Percentiles rank a stretch among this genome's conserved stretches.
Evolutionary conservation across 1,284 basidiomycete genomes (phyloP).

Genomic region (Pseudozyma sp.): DNA sequence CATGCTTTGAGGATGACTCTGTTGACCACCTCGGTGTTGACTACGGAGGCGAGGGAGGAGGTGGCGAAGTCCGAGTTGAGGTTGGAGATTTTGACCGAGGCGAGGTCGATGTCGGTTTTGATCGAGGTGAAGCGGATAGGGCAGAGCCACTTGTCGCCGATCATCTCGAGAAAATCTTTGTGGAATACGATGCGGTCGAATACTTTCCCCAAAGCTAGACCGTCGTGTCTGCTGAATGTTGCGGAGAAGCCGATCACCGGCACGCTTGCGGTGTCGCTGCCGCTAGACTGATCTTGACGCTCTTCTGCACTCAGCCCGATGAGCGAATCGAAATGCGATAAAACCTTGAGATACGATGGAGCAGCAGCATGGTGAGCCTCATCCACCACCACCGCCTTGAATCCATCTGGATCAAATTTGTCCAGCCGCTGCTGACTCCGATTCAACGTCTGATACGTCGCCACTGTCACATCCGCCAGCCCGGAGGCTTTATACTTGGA

Average conservation of each 20-base stretch:
- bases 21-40: constrained; percentile 62
- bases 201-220: constrained; percentile 85
- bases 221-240: constrained; percentile 92
- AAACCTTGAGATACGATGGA: constrained; percentile 82
- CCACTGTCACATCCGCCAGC: constrained; percentile 85
- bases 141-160: constrained; percentile 83
- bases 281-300: neutral
- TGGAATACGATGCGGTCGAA: constrained; percentile 95
- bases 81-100: constrained; percentile 43
- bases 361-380: constrained; percentile 92
- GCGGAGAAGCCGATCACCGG: constrained; percentile 95
- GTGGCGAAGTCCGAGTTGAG: constrained; percentile 53
- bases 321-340: constrained; percentile 78
- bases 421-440: constrained; percentile 75
- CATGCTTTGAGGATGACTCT: constrained; percentile 62
- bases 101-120: constrained; percentile 59
- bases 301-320: constrained; percentile 38
- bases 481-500: constrained; percentile 80
- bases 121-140: constrained; percentile 66
- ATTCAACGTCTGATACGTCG: constrained; percentile 89
- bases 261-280: constrained; percentile 63
- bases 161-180: constrained; percentile 89
- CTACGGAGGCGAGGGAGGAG: constrained; percentile 53
- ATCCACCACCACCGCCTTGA: constrained; percentile 82
- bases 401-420: constrained; percentile 80